Base-by-base conservation (phyloP, 495 filamentous ascomycete genomes). In the Daldinia concentrica region DNA sequence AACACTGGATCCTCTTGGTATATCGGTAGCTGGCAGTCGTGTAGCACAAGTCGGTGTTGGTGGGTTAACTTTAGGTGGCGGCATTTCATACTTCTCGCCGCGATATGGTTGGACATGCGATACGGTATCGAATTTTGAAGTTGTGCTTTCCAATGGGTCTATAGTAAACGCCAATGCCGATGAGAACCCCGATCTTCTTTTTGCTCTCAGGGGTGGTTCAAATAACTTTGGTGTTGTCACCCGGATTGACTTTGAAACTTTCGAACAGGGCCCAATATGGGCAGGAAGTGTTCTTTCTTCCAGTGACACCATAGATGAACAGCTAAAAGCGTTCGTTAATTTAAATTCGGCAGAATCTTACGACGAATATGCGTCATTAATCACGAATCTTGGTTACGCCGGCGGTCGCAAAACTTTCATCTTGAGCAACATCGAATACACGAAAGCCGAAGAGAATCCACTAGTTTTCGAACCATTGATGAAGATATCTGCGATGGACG, bases 121-220 rank as follows among this genome's bases (percentile, higher is more conserved):
- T 72, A 83, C 80, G 11, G 84, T 86, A 0, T 60, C 76, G 9
- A 80, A 77, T 27, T 88, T 82, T 14, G 37, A 83, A 65, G 85
- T 90, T 36, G 86, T 90, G 19, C 81, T 86, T 0, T 81, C 87
- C 7, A 82, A 86, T 30, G 89, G 89, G 15, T 62, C 69, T 2
- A 80, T 86, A 29, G 79, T 83, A 3, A 87, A 82, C 0, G 86
- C 85, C 4, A 84, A 82, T 27, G 67, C 81, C 15, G 62, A 77
- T 4, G 52, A 79, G 50, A 82, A 88, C 66, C 41, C 78, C 0
- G 87, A 88, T 69, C 73, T 90, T 0, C 90, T 84, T 70, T 87
- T 85, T 80, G 88, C 88, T 5, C 78, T 90, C 2, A 81, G 81
- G 39, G 88, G 87, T 1, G 88, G 88, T 4, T 30, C 71, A 12